Evolutionary conservation across 495 filamentous ascomycete genomes (phyloP).

Genomic region (Lophiostoma macrostomum): DNA sequence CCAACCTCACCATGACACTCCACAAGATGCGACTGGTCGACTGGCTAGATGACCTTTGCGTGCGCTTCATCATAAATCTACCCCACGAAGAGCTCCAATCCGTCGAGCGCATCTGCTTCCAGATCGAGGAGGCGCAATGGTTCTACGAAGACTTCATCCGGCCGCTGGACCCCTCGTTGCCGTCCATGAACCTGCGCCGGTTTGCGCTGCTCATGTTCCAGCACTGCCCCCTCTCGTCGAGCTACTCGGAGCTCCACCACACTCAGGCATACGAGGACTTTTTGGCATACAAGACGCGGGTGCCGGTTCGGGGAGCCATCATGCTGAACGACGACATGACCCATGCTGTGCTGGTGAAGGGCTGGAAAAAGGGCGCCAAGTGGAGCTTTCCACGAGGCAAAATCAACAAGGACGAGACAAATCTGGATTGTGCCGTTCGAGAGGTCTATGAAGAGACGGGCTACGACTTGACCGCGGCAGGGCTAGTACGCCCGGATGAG

Average conservation of each 20-base stretch:
- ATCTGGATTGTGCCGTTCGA: conserved; percentile 85
- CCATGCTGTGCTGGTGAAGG: conserved; percentile 85
- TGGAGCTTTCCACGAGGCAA: conserved; percentile 98
- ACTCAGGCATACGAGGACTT: conserved; percentile 83
- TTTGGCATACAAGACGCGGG: conserved; percentile 84
- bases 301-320: conserved; percentile 91
- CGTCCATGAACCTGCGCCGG: conserved; percentile 73
- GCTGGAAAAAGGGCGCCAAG: conserved; percentile 92
- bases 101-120: conserved; percentile 92
- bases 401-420: conserved; percentile 93
- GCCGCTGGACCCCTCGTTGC: conserved; percentile 77
- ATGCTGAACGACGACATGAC: conserved; percentile 90
- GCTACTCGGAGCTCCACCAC: conserved; percentile 73
- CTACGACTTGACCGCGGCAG: conserved; percentile 70
- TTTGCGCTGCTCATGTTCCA: conserved; percentile 89
- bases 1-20: conserved; percentile 63
- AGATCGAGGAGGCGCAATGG: conserved; percentile 99
- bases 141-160: conserved; percentile 99
- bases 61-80: conserved; percentile 93
- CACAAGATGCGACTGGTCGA: conserved; percentile 83
- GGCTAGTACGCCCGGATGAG: conserved; percentile 64
- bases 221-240: conserved; percentile 82
- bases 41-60: conserved; percentile 94
- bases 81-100: conserved; percentile 84
- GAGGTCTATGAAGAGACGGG: conserved; percentile 97